phyloP scores from a whole-genome alignment of 2,329 filamentous ascomycete species.

The Alternaria ventricosa region DNA sequence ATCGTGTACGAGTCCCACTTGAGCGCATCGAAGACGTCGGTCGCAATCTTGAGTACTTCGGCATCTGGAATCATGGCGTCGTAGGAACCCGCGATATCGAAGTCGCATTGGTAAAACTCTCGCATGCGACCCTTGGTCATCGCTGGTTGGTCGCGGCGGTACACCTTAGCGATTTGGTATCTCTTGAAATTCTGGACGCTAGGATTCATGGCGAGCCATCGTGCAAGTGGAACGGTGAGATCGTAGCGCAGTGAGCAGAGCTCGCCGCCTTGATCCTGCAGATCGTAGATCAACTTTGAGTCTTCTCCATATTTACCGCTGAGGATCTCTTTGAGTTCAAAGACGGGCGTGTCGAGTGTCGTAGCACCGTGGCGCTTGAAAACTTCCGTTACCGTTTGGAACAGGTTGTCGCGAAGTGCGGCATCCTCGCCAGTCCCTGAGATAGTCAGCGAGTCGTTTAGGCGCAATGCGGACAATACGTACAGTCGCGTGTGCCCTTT shows the following conservation, averaged over 20 bases:
- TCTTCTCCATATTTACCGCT: constrained; percentile 93
- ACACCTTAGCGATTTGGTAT: constrained; percentile 95
- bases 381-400: constrained; percentile 42
- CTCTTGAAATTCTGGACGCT: constrained; percentile 84
- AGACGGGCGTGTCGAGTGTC: constrained; percentile 68
- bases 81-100: constrained; percentile 85
- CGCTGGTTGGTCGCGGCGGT: constrained; percentile 75
- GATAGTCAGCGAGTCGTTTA: constrained; percentile 19
- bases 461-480: constrained; percentile 51
- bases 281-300: constrained; percentile 88
- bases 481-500: constrained; percentile 89
- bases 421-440: constrained; percentile 43
- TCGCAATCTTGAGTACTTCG: constrained; percentile 83
- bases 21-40: constrained; percentile 83
- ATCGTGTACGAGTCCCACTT: constrained; percentile 81
- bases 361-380: constrained; percentile 50
- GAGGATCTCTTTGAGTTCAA: constrained; percentile 85
- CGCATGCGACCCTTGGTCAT: constrained; percentile 92
- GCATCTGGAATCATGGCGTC: constrained; percentile 93
- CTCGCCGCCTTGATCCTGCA: constrained; percentile 87
- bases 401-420: constrained; percentile 46
- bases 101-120: constrained; percentile 97
- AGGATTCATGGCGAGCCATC: constrained; percentile 91
- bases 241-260: constrained; percentile 85
- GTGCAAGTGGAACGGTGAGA: constrained; percentile 86